Base-by-base conservation (phyloP, 148 eudicot species). In the Arbutus unedo region DNA sequence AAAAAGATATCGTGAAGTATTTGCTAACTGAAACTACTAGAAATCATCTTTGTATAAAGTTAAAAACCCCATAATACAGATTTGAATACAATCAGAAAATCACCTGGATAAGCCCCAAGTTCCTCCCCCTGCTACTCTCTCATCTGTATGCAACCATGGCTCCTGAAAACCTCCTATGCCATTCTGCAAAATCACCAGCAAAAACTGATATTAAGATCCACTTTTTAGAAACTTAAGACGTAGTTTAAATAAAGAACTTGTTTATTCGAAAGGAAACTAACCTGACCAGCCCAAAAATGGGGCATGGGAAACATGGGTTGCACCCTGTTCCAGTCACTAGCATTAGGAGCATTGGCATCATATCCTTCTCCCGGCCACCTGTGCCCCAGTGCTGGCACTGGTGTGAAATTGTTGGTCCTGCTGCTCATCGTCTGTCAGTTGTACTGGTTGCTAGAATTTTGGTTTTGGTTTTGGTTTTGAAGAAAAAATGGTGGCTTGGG, bases 51-150 rank as follows among this genome's bases (percentile, higher is more conserved):
- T 9, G 5, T 14, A 41, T 41, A 5, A 1, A 70, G 18, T 25
- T 38, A 31, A 31, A 70, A 15, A 6, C 21, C 13, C 3, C 0
- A 41, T 41, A 0, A 41, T 0, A 80, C 3, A 41, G 8, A 6
- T 53, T 53, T 53, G 67, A 54, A 3, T 10, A 23, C 43, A 31
- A 77, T 47, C 21, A 62, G 53, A 66, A 3, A 67, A 51, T 77
- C 43, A 86, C 90, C 88, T 88, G 74, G 85, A 8, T 54, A 78
- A 79, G 79, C 81, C 82, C 79, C 64, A 78, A 78, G 81, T 54
- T 66, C 71, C 85, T 81, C 60, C 50, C n/a, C 38, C 38, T 31
- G 8, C 19, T 9, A 13, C n/a, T 19, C 44, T 72, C n/a, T 83
- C 62, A 38, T 84, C 81, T 11, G 21, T 45, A 5, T 55, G 70